Evolutionary conservation across 805 yeast species (phyloP).

Genomic region (Ogataea zsoltii): DNA sequence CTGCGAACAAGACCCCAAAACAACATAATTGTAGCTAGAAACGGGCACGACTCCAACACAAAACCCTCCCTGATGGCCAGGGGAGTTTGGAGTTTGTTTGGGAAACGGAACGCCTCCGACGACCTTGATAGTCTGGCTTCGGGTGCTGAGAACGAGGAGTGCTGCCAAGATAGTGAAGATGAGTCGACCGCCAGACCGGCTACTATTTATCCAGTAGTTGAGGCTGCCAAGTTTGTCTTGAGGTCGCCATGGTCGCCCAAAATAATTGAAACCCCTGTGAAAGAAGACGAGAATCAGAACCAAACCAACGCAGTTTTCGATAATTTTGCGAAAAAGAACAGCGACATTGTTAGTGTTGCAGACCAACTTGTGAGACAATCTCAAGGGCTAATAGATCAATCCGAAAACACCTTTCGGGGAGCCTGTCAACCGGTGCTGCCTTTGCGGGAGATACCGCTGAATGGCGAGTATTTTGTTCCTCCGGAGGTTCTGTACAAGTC

Average conservation of each 20-base stretch:
- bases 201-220: slow-evolving; percentile 6
- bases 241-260: background rate
- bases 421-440: slow-evolving; percentile 6
- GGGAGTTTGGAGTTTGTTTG: slow-evolving; percentile 16
- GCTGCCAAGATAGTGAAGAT: background rate
- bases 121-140: slow-evolving; percentile 4
- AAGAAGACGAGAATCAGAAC: background rate
- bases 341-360: slow-evolving; percentile 17
- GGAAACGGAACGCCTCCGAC: slow-evolving; percentile 6
- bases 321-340: slow-evolving; percentile 14
- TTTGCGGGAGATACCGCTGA: slow-evolving; percentile 7
- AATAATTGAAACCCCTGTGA: background rate
- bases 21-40: slow-evolving; percentile 4
- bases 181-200: slow-evolving; percentile 2
- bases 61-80: slow-evolving; percentile 6
- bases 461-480: slow-evolving; percentile 17
- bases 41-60: background rate
- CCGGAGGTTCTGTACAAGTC: slow-evolving; percentile 17
- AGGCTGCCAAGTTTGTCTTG: slow-evolving; percentile 1
- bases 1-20: slow-evolving; percentile 1
- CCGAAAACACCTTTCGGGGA: slow-evolving; percentile 19
- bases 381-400: slow-evolving; percentile 11
- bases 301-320: slow-evolving; percentile 9
- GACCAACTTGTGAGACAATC: slow-evolving; percentile 11
- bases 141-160: slow-evolving; percentile 14